Evolutionary conservation across 345 rosid species (phyloP).

Genomic region (Eucalyptus marginata): DNA sequence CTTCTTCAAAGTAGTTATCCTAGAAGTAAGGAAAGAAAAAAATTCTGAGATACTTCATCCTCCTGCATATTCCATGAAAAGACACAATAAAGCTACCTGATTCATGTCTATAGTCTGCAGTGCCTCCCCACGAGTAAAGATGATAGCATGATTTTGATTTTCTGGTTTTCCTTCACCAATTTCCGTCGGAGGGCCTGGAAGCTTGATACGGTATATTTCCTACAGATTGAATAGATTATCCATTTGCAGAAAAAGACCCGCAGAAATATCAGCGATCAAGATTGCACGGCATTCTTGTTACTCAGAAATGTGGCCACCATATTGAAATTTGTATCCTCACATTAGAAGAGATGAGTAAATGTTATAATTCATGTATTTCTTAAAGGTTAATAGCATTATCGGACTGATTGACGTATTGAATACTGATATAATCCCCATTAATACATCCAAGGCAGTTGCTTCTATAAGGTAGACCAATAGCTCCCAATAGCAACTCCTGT

Average conservation of each 20-base stretch:
- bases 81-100: constrained; percentile 36
- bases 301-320: neutral
- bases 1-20: constrained; percentile 99
- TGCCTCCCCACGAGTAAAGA: constrained; percentile 98
- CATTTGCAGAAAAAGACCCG: neutral
- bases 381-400: neutral
- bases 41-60: neutral
- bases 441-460: neutral
- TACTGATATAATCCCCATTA: neutral
- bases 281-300: neutral
- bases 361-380: neutral
- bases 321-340: neutral
- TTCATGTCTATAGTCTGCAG: constrained; percentile 99
- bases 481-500: neutral
- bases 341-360: neutral
- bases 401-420: neutral
- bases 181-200: constrained; percentile 90
- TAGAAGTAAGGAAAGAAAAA: neutral
- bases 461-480: neutral
- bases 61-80: neutral
- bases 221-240: constrained; percentile 1
- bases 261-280: neutral
- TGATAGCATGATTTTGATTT: constrained; percentile 97
- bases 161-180: constrained; percentile 99
- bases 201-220: constrained; percentile 97